Conservation (phyloP, 1,284 basidiomycete genomes). For the Ganoderma resinaceum region DNA sequence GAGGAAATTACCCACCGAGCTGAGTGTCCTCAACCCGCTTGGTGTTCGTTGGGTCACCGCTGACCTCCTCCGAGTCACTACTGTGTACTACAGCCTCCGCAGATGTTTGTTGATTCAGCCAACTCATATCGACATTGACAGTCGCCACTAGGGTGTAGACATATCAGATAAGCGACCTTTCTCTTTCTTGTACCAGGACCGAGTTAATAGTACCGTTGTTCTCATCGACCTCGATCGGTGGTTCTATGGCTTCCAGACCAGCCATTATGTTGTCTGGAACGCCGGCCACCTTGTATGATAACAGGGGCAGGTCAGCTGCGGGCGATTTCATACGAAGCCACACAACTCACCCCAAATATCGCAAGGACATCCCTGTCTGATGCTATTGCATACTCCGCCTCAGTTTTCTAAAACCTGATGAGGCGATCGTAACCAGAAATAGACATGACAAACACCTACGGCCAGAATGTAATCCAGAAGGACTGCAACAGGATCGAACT, state of each 20-base stretch:
- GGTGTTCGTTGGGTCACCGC: not conserved
- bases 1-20: not conserved
- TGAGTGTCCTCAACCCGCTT: not conserved
- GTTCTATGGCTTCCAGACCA: not conserved
- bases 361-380: constrained; percentile 4
- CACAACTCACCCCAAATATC: not conserved
- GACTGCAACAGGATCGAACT: constrained; percentile 18
- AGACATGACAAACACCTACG: constrained; percentile 2
- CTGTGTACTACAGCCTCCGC: not conserved
- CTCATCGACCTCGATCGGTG: constrained; percentile 5
- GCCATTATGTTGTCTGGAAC: not conserved
- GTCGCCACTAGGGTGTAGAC: not conserved
- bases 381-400: constrained; percentile 1
- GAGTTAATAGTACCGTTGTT: not conserved
- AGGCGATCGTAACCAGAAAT: no score
- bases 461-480: constrained; percentile 23
- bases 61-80: not conserved
- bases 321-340: not conserved
- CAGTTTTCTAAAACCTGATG: not conserved
- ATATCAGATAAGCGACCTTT: not conserved
- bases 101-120: not conserved
- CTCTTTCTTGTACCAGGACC: not conserved
- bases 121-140: not conserved
- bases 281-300: not conserved
- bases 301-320: not conserved